Base-by-base conservation (phyloP, 2,329 filamentous ascomycete species). In the Coniochaeta pulveracea region DNA sequence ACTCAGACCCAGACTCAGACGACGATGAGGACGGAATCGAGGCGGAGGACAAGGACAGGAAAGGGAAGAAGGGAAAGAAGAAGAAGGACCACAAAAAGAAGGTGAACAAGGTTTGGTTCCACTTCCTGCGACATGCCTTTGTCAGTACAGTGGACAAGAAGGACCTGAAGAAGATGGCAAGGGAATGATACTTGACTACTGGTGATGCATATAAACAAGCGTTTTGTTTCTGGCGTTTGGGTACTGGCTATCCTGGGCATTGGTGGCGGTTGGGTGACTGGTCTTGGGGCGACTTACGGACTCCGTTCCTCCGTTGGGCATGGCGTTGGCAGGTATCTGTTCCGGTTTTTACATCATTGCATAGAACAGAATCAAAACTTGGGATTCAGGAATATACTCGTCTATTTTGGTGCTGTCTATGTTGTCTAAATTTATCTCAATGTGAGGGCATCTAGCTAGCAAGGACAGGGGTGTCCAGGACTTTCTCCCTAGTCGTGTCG, bases 71-170 rank as follows among this genome's bases (percentile, higher is more conserved):
- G 39, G 62, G 61, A 31, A 62, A 63, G 38, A 59, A 68, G 41
- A 64, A 66, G 40, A 61, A 69, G 43, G 63, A 66, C 34, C 70
- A 69, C 48, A 63, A 68, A 36, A 58, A 61, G 40, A 63, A 63
- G 44, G 67, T 69, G 45, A 80, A 80, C 50, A 76, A 79, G 51
- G 63, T 75, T 5, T 94, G 86, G 86, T 65, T 77, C 39, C 74
- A 79, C 32, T 94, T 93, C 51, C 60, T 93, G 18, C 56, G 63
- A 38, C 75, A 85, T 36, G 86, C 86, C 1, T 93, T 91, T 58
- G 82, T 93, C 15, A 72, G 76, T 24, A 86, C 79, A 4, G 58
- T 82, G 45, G 67, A 74, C 33, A 60, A 72, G 34, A 66, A 80
- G 32, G 75, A 89, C 25, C 63, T 93, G 22, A 58, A 69, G 47